Evolutionary conservation across 331 rosid species (phyloP), one percentile per base, ranked within the genome.

Genomic region (Malus hybrid): DNA sequence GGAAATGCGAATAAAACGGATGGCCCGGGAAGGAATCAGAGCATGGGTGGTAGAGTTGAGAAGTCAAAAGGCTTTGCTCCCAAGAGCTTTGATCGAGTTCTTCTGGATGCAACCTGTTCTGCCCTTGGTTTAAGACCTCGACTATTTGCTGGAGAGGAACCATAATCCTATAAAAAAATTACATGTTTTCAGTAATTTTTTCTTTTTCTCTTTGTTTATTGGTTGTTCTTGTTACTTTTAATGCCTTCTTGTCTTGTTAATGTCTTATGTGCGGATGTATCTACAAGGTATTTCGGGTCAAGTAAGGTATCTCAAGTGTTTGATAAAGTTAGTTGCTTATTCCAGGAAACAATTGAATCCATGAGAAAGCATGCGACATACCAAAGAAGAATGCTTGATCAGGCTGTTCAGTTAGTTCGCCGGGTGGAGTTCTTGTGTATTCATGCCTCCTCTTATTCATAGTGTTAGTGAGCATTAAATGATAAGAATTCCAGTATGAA

Each of bases 41-140:
- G 80, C 68, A 39, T 59, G 7, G 97, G 97, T 79, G 95, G 91
- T 66, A 86, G 86, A 84, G 97, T 81, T 52, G 92, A 88, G 77
- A 87, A 84, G 27, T 87, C 97, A 36, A 90, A 88, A 80, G 98
- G 98, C 76, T 94, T 94, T 84, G 56, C 87, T 57, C 92, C 96
- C 62, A 74, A 84, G 81, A 94, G 95, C 84, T 94, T 91, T 87
- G 98, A 94, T 73, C 92, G 93, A 75, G 97, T 94, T 63, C 98
- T 94, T 88, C 97, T 88, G 64, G 98, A 94, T 80, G 98, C 95
- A 83, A 95, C 97, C 15, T 94, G 99, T 81, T 94, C 99, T 72
- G 99, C 99, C 78, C 91, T 94, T 76, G 99, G 96, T 79, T 87
- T 92, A 87, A 90, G 97, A 85, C 97, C 95, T 80, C 88, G 96